Evolutionary conservation across 2,329 filamentous ascomycete genomes (phyloP), one percentile per base, ranked within the genome.

Genomic region (Calonectria fujianensis): DNA sequence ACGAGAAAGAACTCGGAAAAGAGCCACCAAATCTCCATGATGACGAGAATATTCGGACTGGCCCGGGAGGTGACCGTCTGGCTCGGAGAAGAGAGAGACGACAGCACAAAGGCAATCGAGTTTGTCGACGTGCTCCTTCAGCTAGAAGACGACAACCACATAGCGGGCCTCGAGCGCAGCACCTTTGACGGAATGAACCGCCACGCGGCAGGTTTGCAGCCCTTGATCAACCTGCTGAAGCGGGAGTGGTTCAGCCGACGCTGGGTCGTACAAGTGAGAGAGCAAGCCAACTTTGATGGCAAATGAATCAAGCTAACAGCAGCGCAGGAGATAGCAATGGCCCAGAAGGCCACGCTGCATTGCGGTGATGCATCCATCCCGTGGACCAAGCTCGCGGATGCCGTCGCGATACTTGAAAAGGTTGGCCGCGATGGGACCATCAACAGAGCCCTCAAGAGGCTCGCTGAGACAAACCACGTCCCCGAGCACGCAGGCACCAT

Each of bases 11-110:
- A 41, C 37, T 29, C 35, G n/a, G 57, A 63, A 63, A 63, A 63
- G 35, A 41, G 57, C 24, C 8, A 29, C 35, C 57, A 63, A 5
- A 63, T 63, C 27, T 63, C 57, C 8, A 61, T 29, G 35, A 63
- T 63, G 57, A 63, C 57, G n/a, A 63, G 57, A 13, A 63, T 61
- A 61, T 61, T 61, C n/a, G 57, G 57, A 3, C 24, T 41, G n/a
- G 35, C 57, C n/a, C n/a, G 35, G 8, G 57, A 61, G 35, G n/a
- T 61, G n/a, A 61, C n/a, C 57, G 57, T 61, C 7, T 61, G 57
- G 57, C 35, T 61, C 4, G 35, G 57, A 13, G 57, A 61, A n/a
- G 57, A 27, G 35, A 39, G 35, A 29, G 35, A 61, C 20, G 35
- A 63, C 24, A 39, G 57, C 35, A 41, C 13, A 41, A 63, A 63